A percentile compares a stretch with the other conserved stretches of the same genome.
These are phyloP conservation scores for Hypoxylon cercidicola DNA, from an alignment of 495 filamentous ascomycete species.

Conservation along the genomic window DNA sequence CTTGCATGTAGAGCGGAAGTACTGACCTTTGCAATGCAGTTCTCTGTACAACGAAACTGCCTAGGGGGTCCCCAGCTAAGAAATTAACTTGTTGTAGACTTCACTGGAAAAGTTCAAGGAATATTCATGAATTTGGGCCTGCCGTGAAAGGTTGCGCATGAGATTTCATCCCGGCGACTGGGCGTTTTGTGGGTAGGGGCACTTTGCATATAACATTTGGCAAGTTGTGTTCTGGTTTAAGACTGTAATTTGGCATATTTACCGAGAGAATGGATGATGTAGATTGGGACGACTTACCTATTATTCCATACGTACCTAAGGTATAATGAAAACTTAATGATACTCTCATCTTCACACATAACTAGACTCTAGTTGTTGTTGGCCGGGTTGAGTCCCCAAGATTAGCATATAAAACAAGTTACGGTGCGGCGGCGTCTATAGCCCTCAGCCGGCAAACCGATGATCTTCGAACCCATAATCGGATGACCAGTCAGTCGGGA, in stretches of 20 bases:
- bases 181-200: no score
- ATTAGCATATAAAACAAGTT: not conserved
- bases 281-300: not conserved
- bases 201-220: no score
- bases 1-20: not conserved
- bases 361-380: not conserved
- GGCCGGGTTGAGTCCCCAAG: no score
- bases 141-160: no score
- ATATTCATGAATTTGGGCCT: no score
- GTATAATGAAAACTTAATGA: slow-evolving; percentile 7
- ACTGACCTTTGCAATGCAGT: slow-evolving; percentile 20
- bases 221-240: not conserved
- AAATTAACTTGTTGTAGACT: no score
- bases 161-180: no score
- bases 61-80: no score
- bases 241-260: not conserved
- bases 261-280: not conserved
- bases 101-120: no score
- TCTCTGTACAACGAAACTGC: slow-evolving; percentile 21
- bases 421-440: not conserved
- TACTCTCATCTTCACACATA: not conserved
- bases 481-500: slow-evolving; percentile 21
- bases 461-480: slow-evolving; percentile 2
- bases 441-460: not conserved
- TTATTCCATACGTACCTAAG: not conserved